A percentile compares a stretch with the other conserved stretches of the same genome.
These are phyloP conservation scores for Eucalyptus sp. DNA, from an alignment of 345 rosid species.

Conservation along the genomic window DNA sequence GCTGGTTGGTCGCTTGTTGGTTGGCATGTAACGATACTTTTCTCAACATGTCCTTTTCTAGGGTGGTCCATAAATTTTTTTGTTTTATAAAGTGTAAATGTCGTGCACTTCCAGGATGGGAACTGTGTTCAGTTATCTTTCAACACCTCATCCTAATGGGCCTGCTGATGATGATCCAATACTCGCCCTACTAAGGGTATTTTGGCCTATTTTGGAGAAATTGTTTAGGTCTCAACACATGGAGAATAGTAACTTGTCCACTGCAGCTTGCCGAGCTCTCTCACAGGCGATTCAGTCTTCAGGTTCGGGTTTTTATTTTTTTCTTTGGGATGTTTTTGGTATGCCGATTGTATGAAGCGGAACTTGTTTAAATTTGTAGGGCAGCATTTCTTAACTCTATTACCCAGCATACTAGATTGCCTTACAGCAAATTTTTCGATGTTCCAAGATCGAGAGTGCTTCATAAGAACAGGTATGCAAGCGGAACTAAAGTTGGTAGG, in stretches of 20 bases:
- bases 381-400: slow-evolving; percentile 61
- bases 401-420: slow-evolving; percentile 78
- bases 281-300: slow-evolving; percentile 87
- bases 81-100: neutral
- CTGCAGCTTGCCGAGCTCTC: slow-evolving; percentile 90
- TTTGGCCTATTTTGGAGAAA: slow-evolving; percentile 93
- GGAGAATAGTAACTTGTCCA: slow-evolving; percentile 71
- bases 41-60: neutral
- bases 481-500: neutral
- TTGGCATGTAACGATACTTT: neutral
- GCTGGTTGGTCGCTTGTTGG: neutral
- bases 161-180: slow-evolving; percentile 56
- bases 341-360: neutral
- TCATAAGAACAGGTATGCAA: slow-evolving; percentile 66
- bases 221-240: slow-evolving; percentile 68
- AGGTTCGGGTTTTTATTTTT: slow-evolving; percentile 23
- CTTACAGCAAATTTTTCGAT: slow-evolving; percentile 72
- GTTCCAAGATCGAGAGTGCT: slow-evolving; percentile 83
- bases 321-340: neutral
- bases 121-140: slow-evolving; percentile 74
- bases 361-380: slow-evolving; percentile 42
- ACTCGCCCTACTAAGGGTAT: slow-evolving; percentile 45
- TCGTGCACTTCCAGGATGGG: slow-evolving; percentile 52
- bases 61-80: neutral
- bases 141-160: slow-evolving; percentile 29